These are phyloP conservation scores for Trichoderma koningiopsis DNA, from an alignment of 2,329 filamentous ascomycete species.

Conservation along the genomic window DNA sequence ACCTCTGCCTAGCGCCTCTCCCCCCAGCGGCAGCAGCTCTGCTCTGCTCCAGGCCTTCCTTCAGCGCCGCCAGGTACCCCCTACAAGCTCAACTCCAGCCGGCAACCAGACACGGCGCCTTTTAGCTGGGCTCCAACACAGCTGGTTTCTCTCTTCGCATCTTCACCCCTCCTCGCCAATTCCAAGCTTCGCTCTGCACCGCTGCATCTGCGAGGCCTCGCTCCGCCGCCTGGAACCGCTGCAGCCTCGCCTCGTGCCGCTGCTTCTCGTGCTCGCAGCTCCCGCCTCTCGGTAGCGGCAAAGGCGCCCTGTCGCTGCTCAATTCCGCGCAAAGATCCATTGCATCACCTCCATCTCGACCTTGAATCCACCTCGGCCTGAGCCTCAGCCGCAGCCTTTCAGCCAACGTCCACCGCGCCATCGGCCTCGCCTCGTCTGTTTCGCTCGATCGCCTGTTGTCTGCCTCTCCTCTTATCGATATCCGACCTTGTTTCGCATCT, in stretches of 20 bases:
- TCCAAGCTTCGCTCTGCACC: not conserved
- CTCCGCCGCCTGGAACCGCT: not conserved
- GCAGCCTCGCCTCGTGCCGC: conserved; percentile 7
- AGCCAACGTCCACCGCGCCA: not conserved
- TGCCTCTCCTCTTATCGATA: conserved; percentile 27
- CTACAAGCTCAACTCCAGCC: not conserved
- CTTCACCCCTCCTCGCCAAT: not conserved
- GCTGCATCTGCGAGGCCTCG: conserved; percentile 2
- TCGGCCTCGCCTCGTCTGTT: conserved; percentile 28
- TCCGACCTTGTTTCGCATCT: conserved; percentile 2
- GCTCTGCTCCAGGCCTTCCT: not conserved
- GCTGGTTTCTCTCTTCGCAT: conserved; percentile 12
- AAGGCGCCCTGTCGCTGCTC: conserved; percentile 20
- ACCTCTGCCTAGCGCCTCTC: not conserved
- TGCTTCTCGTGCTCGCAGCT: conserved; percentile 15
- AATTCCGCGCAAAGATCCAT: conserved; percentile 29
- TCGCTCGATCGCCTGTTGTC: conserved; percentile 19
- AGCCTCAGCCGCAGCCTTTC: not conserved
- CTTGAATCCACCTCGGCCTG: not conserved
- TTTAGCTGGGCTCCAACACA: conserved; percentile 20
- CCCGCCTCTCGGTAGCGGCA: not conserved
- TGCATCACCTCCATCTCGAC: conserved; percentile 33
- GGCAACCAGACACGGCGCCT: not conserved
- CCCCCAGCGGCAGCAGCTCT: conserved; percentile 6
- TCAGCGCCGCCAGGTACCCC: not conserved